Percentiles rank a stretch among this genome's conserved stretches.
phyloP scores from a whole-genome alignment of 1,139 yeast species.

The Saccharomycopsis hybrid region DNA sequence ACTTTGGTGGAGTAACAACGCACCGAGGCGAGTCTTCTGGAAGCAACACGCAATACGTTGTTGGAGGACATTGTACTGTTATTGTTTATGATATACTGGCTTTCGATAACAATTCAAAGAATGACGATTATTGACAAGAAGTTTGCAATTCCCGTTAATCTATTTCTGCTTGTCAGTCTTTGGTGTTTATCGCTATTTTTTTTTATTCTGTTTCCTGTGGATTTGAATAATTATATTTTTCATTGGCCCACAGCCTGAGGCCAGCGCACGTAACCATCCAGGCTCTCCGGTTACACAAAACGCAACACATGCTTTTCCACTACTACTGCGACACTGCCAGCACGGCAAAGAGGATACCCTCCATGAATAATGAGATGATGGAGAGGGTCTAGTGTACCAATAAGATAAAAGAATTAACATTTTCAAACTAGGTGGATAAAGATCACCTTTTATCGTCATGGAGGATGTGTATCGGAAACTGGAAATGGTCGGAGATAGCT shows the following conservation, averaged over 20 bases:
- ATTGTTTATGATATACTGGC: background rate
- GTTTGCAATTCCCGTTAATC: background rate
- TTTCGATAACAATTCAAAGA: background rate
- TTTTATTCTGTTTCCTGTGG: too few relatives aligned
- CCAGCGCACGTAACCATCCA: background rate
- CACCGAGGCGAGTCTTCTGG: constrained; percentile 3
- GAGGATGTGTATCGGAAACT: constrained; percentile 7
- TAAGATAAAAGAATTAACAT: too few relatives aligned
- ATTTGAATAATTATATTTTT: background rate
- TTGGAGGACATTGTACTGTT: background rate
- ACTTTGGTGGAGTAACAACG: constrained; percentile 20
- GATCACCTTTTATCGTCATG: background rate
- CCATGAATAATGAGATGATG: too few relatives aligned
- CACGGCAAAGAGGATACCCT: too few relatives aligned
- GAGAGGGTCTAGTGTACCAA: too few relatives aligned
- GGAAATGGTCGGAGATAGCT: constrained; percentile 1
- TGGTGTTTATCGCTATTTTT: too few relatives aligned
- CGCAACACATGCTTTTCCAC: too few relatives aligned
- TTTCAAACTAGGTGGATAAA: background rate
- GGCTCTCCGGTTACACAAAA: too few relatives aligned
- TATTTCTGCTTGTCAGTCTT: too few relatives aligned
- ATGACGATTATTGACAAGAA: background rate
- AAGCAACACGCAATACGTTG: constrained; percentile 2
- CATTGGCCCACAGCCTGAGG: background rate
- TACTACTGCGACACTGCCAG: too few relatives aligned